These are phyloP conservation scores for Calonectria fujianensis DNA, from an alignment of 2,329 filamentous ascomycete genomes.

Conservation along the genomic window DNA sequence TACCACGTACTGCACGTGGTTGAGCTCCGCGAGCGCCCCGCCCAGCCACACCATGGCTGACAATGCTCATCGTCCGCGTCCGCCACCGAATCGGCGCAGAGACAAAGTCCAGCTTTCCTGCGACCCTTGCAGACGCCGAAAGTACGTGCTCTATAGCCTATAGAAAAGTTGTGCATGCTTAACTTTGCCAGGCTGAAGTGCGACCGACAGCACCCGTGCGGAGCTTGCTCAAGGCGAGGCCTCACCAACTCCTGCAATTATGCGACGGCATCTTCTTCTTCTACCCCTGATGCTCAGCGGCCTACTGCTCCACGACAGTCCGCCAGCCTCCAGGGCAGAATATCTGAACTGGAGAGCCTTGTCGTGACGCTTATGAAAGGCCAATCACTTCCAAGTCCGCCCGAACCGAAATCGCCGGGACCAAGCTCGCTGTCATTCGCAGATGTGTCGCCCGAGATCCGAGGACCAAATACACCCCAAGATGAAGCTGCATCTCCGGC, in stretches of 20 bases:
- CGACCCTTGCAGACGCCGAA: slow-evolving; percentile 41
- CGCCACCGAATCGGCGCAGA: slow-evolving; percentile 43
- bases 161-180: slow-evolving; percentile 29
- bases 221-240: slow-evolving; percentile 41
- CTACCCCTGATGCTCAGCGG: slow-evolving; percentile 29
- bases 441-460: slow-evolving; percentile 35
- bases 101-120: slow-evolving; percentile 46
- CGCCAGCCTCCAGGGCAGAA: slow-evolving; percentile 42
- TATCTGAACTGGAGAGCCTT: slow-evolving; percentile 42
- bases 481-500: slow-evolving; percentile 32
- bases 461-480: slow-evolving; percentile 29
- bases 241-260: slow-evolving; percentile 40
- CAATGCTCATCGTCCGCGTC: slow-evolving; percentile 41
- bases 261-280: slow-evolving; percentile 40
- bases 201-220: slow-evolving; percentile 44
- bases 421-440: slow-evolving; percentile 33
- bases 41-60: slow-evolving; percentile 36
- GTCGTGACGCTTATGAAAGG: slow-evolving; percentile 44
- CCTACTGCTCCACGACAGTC: slow-evolving; percentile 30
- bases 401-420: slow-evolving; percentile 32
- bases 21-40: slow-evolving; percentile 29
- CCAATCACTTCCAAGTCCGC: slow-evolving; percentile 34
- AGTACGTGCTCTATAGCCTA: slow-evolving; percentile 36
- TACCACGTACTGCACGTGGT: slow-evolving; percentile 4
- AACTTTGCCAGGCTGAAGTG: slow-evolving; percentile 41